These are phyloP conservation scores for Escovopsis sp. DNA, from an alignment of 2,329 filamentous ascomycete species.

Conservation along the genomic window DNA sequence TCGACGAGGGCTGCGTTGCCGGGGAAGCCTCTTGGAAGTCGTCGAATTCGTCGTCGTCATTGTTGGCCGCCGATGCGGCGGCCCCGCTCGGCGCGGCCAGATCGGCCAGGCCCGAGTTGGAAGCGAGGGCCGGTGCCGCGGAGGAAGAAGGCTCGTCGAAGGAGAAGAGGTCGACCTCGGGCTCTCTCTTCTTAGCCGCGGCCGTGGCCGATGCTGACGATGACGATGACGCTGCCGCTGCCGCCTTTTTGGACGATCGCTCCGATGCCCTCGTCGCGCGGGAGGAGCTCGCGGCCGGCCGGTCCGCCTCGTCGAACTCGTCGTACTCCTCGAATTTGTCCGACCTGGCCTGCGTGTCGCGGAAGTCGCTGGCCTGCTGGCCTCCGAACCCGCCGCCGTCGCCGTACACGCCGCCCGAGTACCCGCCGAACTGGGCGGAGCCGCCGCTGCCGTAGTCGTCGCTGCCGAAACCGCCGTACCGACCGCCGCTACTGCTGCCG, in stretches of 20 bases:
- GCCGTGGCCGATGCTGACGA: conserved; percentile 48
- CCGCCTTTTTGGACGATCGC: conserved; percentile 21
- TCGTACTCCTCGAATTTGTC: conserved; percentile 95
- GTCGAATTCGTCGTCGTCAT: conserved; percentile 83
- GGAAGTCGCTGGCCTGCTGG: conserved; percentile 52
- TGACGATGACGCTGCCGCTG: conserved; percentile 13
- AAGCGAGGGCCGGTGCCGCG: conserved; percentile 27
- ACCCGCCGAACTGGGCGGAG: conserved; percentile 36
- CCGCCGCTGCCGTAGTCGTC: conserved; percentile 58
- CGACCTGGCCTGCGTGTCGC: conserved; percentile 41
- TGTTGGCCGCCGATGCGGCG: conserved; percentile 19
- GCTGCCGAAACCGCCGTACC: conserved; percentile 64
- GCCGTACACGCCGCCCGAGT: conserved; percentile 69
- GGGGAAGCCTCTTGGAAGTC: conserved; percentile 86
- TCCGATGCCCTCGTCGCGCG: conserved; percentile 24
- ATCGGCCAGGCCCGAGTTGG: conserved; percentile 30
- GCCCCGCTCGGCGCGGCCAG: conserved; percentile 17
- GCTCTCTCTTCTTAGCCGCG: conserved; percentile 64
- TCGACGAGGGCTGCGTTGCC: conserved; percentile 28
- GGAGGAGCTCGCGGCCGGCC: conserved; percentile 29
- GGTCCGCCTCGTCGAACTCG: conserved; percentile 69
- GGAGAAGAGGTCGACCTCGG: conserved; percentile 83
- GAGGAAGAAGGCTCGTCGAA: conserved; percentile 59
- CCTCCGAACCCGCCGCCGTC: conserved; percentile 90
- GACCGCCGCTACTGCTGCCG: conserved; percentile 19